Conservation (phyloP, 2,329 filamentous ascomycete species). For the Cercospora sp. region DNA sequence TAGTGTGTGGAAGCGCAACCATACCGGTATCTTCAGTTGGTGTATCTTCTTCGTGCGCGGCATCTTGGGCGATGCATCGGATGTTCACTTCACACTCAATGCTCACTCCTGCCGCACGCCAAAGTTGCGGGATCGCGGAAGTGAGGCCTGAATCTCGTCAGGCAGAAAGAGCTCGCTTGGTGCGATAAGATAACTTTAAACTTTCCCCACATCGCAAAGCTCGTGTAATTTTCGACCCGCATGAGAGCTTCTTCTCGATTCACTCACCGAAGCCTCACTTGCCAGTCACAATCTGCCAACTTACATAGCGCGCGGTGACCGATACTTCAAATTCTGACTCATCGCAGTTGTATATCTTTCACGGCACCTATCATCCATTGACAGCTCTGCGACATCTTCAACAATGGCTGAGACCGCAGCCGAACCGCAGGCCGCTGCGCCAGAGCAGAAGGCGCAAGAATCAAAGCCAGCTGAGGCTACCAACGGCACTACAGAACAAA, state of each 20-base stretch:
- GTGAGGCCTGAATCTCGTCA: conserved; percentile 7
- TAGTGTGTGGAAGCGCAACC: background rate
- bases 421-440: conserved; percentile 26
- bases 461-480: conserved; percentile 22
- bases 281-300: background rate
- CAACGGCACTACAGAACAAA: conserved; percentile 23
- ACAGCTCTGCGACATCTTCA: background rate
- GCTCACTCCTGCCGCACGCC: background rate
- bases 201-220: conserved; percentile 8
- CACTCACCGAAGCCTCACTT: conserved; percentile 6
- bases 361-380: conserved; percentile 11
- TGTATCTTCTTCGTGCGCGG: conserved; percentile 56
- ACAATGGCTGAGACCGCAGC: conserved; percentile 26
- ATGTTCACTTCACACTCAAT: background rate
- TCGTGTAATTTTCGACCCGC: conserved; percentile 10
- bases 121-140: conserved; percentile 13
- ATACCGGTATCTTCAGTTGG: conserved; percentile 56
- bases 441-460: conserved; percentile 21
- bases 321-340: background rate
- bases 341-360: background rate
- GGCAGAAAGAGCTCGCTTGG: conserved; percentile 7
- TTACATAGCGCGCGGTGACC: background rate
- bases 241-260: conserved; percentile 5
- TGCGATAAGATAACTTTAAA: conserved; percentile 5
- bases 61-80: conserved; percentile 24